Conservation (phyloP, 192 early-diverging fungal genomes). For the Entophlyctis luteolus region DNA sequence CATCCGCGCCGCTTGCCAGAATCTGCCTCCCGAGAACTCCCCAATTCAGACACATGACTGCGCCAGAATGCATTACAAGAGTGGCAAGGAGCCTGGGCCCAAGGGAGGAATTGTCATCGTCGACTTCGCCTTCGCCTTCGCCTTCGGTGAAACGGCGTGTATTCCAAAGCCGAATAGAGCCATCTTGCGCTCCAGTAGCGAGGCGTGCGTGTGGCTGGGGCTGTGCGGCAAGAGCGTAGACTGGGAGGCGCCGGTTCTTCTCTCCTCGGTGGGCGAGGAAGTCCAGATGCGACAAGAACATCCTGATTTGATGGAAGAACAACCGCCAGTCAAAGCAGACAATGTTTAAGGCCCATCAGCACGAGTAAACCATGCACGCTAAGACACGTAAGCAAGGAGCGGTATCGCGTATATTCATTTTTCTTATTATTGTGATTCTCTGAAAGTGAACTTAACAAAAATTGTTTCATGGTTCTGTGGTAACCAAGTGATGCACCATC, state of each 20-base stretch:
- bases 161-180: constrained; percentile 88
- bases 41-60: constrained; percentile 86
- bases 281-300: too few species aligned
- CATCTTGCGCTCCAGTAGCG: constrained; percentile 82
- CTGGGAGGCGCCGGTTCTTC: constrained; percentile 55
- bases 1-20: constrained; percentile 88
- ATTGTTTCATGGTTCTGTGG: too few species aligned
- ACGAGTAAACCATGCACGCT: too few species aligned
- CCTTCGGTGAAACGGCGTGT: constrained; percentile 47
- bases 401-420: too few species aligned
- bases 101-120: background rate
- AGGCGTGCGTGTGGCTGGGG: constrained; percentile 51
- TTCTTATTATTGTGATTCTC: too few species aligned
- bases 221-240: constrained; percentile 87
- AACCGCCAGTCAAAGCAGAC: too few species aligned
- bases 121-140: background rate
- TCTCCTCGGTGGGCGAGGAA: too few species aligned
- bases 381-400: too few species aligned
- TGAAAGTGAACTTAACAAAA: too few species aligned
- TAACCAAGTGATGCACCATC: too few species aligned
- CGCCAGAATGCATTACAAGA: constrained; percentile 76
- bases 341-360: too few species aligned
- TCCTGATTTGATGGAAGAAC: too few species aligned
- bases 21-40: constrained; percentile 64
- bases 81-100: constrained; percentile 71